phyloP scores from a whole-genome alignment of 2,329 filamentous ascomycete species.

The Bipolaris victoriae region DNA sequence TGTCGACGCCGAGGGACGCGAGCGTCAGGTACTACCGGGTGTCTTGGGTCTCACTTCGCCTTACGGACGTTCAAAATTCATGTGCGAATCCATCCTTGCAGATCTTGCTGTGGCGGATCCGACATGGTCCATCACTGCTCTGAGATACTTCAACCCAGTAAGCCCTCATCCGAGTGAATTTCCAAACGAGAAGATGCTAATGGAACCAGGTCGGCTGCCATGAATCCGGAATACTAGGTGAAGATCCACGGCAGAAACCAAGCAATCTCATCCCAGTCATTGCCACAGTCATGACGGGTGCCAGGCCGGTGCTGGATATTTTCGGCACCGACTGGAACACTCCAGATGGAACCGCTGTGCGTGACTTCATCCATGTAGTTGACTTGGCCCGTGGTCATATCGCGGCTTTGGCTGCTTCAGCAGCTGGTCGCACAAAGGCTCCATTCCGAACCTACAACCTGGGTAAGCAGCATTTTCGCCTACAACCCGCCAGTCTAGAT shows the following conservation, averaged over 20 bases:
- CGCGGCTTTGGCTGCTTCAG: constrained; percentile 59
- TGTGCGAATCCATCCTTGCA: constrained; percentile 69
- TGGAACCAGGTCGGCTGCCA: constrained; percentile 63
- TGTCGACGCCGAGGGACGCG: constrained; percentile 52
- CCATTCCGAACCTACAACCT: constrained; percentile 52
- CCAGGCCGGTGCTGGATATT: constrained; percentile 61
- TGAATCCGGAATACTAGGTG: constrained; percentile 66
- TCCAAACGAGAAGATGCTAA: constrained; percentile 11
- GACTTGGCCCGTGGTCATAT: constrained; percentile 70
- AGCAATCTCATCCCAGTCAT: constrained; percentile 71
- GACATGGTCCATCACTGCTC: constrained; percentile 66
- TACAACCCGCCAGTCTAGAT: neutral
- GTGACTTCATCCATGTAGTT: constrained; percentile 72
- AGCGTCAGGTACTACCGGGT: constrained; percentile 55
- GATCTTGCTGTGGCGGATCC: constrained; percentile 67
- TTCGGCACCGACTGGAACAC: constrained; percentile 71
- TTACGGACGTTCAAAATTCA: constrained; percentile 71
- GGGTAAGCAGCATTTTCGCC: constrained; percentile 24
- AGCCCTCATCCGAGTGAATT: constrained; percentile 5
- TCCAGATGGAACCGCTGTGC: constrained; percentile 67
- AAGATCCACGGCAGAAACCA: constrained; percentile 66
- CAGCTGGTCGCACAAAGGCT: constrained; percentile 38
- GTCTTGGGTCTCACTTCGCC: constrained; percentile 67
- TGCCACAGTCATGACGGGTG: constrained; percentile 65
- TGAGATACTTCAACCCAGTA: constrained; percentile 71